Conservation (phyloP, 768 basidiomycete genomes). For the Rhodotorula taiwanensis region DNA sequence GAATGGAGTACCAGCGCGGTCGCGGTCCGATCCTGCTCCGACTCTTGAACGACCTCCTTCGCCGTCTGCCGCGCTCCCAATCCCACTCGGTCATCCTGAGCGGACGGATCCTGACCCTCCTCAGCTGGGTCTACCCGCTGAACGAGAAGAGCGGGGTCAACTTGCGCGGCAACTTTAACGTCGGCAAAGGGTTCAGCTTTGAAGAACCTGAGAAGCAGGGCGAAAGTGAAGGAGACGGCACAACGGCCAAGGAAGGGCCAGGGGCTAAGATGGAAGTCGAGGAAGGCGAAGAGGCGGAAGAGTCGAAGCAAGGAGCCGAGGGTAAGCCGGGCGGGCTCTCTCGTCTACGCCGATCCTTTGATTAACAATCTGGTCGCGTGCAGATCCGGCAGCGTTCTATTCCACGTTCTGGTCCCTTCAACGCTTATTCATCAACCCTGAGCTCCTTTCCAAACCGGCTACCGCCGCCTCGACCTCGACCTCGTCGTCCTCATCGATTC, state of each 20-base stretch:
- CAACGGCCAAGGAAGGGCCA: constrained; percentile 5
- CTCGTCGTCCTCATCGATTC: constrained; percentile 49
- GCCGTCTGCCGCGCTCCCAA: constrained; percentile 65
- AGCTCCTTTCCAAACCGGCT: constrained; percentile 54
- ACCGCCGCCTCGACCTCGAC: constrained; percentile 4
- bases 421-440: constrained; percentile 72
- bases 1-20: constrained; percentile 76
- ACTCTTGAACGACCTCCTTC: constrained; percentile 76
- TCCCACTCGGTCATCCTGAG: constrained; percentile 79
- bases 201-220: constrained; percentile 49
- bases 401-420: constrained; percentile 86
- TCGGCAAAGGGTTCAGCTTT: constrained; percentile 46
- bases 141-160: constrained; percentile 89
- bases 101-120: constrained; percentile 78
- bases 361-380: not conserved
- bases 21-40: constrained; percentile 78
- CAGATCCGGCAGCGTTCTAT: constrained; percentile 59
- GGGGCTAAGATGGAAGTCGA: constrained; percentile 33
- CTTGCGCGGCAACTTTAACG: constrained; percentile 68
- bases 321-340: not conserved
- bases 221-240: constrained; percentile 22
- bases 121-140: constrained; percentile 76
- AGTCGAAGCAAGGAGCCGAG: not conserved
- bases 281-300: constrained; percentile 17
- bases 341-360: constrained; percentile 1